Base-by-base conservation (phyloP, 2,329 filamentous ascomycete species). In the Xylaria digitata region DNA sequence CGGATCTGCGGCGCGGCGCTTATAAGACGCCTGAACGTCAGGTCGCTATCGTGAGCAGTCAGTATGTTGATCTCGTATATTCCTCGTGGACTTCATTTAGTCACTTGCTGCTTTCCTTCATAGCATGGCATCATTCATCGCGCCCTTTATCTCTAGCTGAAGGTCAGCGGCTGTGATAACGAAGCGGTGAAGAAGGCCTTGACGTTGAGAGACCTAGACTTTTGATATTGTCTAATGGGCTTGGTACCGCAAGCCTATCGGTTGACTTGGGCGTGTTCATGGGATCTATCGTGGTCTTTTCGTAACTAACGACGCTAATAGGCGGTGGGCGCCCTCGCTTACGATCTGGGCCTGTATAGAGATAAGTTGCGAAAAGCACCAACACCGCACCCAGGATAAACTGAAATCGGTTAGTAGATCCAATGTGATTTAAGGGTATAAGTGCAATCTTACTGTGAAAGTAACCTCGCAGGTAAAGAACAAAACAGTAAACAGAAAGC, bases 391-490 rank as follows among this genome's bases (percentile, higher is more conserved):
- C 96, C 56, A 93, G 68, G 43, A 97, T 75, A 78, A 97, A 97
- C 94, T 97, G 71, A 50, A 68, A 53, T 62, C 48, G 56, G 50
- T 72, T 55, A 70, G 54, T n/a, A 15, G 21, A 48, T n/a, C 15
- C 40, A 3, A 13, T 13, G 0, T 8, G n/a, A 23, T 6, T 30
- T 11, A 4, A 5, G 21, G 19, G 13, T 26, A 34, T 6, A 53
- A 9, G 6, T 26, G 34, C 1, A 21, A 43, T 84, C 91, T 82
- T 86, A 96, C 93, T 71, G 89, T 87, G 30, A 84, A 75, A 0
- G 91, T 92, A 49, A 96, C 86, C 54, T 88, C 80, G 71, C 97
- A 93, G 56, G 94, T 86, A 77, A 98, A 97, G 71, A 97, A 91
- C 80, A 89, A 90, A 1, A 97, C 86, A 76, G 94, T 97, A 59